A percentile compares a stretch with the other conserved stretches of the same genome.
Conservation (phyloP, 306 rosid species). For the Lathyrus sativus region DNA sequence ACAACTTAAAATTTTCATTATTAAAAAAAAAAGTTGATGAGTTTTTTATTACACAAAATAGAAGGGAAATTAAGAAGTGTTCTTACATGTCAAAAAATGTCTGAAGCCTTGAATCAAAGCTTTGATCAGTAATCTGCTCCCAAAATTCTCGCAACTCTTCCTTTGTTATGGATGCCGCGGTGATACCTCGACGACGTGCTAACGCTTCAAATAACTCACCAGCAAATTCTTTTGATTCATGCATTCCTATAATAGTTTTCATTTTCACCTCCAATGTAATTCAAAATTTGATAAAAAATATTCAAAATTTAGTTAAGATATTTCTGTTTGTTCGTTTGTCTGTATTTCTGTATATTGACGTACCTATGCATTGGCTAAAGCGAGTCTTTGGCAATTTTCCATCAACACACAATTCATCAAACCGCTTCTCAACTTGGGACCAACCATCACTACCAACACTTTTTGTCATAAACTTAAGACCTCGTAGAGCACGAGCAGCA, state of each 20-base stretch:
- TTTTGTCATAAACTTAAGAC: conserved; percentile 73
- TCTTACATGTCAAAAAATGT: conserved; percentile 87
- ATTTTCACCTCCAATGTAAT: not conserved
- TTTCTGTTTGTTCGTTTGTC: too few relatives aligned
- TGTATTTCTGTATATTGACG: not conserved
- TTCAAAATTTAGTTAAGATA: too few relatives aligned
- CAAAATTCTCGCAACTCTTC: conserved; percentile 72
- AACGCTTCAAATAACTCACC: conserved; percentile 80
- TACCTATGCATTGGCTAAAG: conserved; percentile 80
- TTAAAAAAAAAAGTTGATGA: too few relatives aligned
- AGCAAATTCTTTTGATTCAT: conserved; percentile 68
- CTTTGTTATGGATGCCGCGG: conserved; percentile 54
- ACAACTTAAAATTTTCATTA: not conserved
- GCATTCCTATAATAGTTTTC: conserved; percentile 52
- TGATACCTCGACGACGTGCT: conserved; percentile 68
- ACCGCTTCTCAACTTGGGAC: conserved; percentile 66
- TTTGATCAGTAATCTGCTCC: conserved; percentile 81
- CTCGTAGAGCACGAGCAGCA: conserved; percentile 68
- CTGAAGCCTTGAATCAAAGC: conserved; percentile 86
- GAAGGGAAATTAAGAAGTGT: not conserved
- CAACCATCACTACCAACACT: conserved; percentile 65
- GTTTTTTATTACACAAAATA: too few relatives aligned
- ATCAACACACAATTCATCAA: conserved; percentile 55
- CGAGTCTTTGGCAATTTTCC: conserved; percentile 57
- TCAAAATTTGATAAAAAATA: too few relatives aligned